Evolutionary conservation across 495 filamentous ascomycete genomes (phyloP), one percentile per base, ranked within the genome.

Genomic region (Letharia columbiana): DNA sequence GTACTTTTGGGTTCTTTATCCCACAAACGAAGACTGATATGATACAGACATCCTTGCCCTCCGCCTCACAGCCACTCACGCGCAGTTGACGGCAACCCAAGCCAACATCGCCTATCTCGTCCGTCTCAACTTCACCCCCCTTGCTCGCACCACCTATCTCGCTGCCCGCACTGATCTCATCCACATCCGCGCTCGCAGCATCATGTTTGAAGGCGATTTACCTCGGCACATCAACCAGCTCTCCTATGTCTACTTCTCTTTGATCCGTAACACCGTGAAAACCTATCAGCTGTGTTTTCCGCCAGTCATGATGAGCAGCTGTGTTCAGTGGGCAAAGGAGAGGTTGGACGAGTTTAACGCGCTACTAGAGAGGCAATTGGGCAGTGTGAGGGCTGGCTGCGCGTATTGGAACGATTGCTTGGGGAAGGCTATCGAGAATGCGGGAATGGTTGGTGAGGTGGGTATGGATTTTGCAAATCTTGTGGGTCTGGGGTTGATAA

Each of bases 291-390:
- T 85, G 67, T 96, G 91, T 73, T 99, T 98, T 74, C 89, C 92
- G 5, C 81, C 88, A 31, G 77, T 85, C 31, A 89, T 94, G 82
- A 91, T 90, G 79, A 94, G 90, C 69, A 91, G 92, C 6, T 92
- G 91, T 70, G 92, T 99, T 60, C 91, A 90, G 73, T 99, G 94
- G 94, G 93, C 91, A 28, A 96, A 96, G 73, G 87, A 92, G 73
- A 86, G 95, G 69, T 83, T 97, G 4, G 91, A 96, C 69, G 87
- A 85, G 6, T 98, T 97, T 79, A 97, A 97, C 71, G 83, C 78
- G 33, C 83, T 92, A 47, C 80, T 99, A 33, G 82, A 80, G 20
- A 81, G 92, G 66, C 94, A 98, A 77, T 76, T 99, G 59, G 91
- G 90, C 75, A 88, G 87, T 56, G 86, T 95, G 31, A 82, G 88